phyloP scores from a whole-genome alignment of 768 basidiomycete genomes.

The Dioszegia crocea region DNA sequence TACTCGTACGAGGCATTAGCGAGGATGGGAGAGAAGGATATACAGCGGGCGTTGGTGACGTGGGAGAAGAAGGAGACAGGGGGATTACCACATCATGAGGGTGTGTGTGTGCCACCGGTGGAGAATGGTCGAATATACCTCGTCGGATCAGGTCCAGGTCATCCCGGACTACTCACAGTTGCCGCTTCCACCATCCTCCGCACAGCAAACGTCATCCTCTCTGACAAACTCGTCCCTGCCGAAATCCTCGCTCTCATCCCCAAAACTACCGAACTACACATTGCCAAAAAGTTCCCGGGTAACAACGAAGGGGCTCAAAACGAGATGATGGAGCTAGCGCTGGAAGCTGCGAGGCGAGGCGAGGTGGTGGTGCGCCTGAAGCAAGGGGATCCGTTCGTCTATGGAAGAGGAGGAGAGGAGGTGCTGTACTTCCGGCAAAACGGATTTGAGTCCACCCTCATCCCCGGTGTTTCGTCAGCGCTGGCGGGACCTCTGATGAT shows the following conservation, averaged over 20 bases:
- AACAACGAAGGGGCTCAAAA: conserved; percentile 91
- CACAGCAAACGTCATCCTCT: conserved; percentile 79
- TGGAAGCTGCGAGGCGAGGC: conserved; percentile 74
- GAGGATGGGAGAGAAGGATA: conserved; percentile 62
- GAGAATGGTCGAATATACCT: conserved; percentile 70
- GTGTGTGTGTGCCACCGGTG: background rate
- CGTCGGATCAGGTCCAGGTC: conserved; percentile 91
- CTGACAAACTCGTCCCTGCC: conserved; percentile 92
- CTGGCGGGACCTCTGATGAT: conserved; percentile 85
- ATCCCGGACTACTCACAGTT: conserved; percentile 83
- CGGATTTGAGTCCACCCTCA: conserved; percentile 75
- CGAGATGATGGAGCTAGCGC: conserved; percentile 88
- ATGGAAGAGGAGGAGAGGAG: conserved; percentile 92
- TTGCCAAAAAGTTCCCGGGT: conserved; percentile 95
- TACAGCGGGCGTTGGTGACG: conserved; percentile 59
- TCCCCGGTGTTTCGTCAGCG: conserved; percentile 86
- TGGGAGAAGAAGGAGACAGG: conserved; percentile 18
- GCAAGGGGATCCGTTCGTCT: conserved; percentile 94
- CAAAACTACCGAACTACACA: conserved; percentile 61
- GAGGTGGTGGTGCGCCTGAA: conserved; percentile 86
- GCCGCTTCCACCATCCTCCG: conserved; percentile 77
- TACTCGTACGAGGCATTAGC: conserved; percentile 80
- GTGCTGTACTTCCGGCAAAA: conserved; percentile 82
- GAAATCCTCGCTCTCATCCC: conserved; percentile 84
- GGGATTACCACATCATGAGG: conserved; percentile 31